phyloP scores from a whole-genome alignment of 164 flowering plant genomes.

The Vitis riparia region DNA sequence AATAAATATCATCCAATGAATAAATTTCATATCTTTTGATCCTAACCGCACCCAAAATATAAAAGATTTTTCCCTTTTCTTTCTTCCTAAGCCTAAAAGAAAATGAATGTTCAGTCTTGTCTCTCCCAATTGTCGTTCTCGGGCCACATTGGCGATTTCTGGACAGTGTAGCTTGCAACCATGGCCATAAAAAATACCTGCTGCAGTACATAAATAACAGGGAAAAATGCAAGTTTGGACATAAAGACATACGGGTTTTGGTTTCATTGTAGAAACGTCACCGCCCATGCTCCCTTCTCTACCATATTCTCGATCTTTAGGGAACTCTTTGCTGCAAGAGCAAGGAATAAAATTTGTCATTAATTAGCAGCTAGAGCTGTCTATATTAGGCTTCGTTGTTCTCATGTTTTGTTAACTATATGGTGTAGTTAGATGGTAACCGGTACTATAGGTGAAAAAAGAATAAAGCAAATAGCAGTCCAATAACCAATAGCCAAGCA shows the following conservation, averaged over 20 bases:
- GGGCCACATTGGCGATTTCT: conserved; percentile 9
- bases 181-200: conserved; percentile 14
- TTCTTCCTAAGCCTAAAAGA: background rate
- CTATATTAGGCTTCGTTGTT: too few species aligned
- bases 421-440: too few species aligned
- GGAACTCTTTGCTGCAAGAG: conserved; percentile 39
- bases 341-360: background rate
- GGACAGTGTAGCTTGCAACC: conserved; percentile 9
- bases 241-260: conserved; percentile 70
- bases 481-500: too few species aligned
- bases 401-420: background rate
- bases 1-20: background rate
- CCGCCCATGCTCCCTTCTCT: conserved; percentile 57
- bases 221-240: conserved; percentile 9
- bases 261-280: conserved; percentile 51
- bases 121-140: conserved; percentile 6
- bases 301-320: conserved; percentile 51
- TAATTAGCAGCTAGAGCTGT: too few species aligned
- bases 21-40: background rate
- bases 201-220: conserved; percentile 9
- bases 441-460: too few species aligned
- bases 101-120: background rate
- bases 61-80: background rate
- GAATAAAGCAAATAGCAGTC: too few species aligned
- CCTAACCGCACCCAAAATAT: background rate